A percentile compares a stretch with the other conserved stretches of the same genome.
Evolutionary conservation across 163 green algal species (phyloP).

Genomic region (Coccomyxa subellipsoidea): DNA sequence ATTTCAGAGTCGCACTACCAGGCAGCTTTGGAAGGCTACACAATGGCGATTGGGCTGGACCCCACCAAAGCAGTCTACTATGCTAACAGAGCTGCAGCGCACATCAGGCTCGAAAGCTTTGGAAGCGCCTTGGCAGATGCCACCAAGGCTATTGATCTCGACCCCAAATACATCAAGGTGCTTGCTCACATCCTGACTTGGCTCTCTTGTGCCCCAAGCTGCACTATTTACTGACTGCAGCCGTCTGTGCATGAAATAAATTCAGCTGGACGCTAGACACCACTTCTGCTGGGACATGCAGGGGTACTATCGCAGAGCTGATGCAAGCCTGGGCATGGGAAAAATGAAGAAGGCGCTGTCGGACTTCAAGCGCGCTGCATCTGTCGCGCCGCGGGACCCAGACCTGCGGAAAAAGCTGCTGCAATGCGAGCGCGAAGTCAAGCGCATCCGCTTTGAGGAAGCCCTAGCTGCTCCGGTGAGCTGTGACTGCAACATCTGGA

Average conservation of each 20-base stretch:
- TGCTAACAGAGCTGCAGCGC: conserved; percentile 84
- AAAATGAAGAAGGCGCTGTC: conserved; percentile 89
- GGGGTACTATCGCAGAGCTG: conserved; percentile 92
- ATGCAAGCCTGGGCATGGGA: conserved; percentile 83
- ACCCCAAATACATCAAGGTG: conserved; percentile 91
- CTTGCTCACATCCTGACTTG: background rate
- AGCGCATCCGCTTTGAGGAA: conserved; percentile 86
- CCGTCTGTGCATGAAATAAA: too few species aligned
- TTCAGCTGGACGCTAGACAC: too few species aligned
- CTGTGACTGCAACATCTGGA: background rate
- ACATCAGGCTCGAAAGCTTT: conserved; percentile 87
- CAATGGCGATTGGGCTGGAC: conserved; percentile 71
- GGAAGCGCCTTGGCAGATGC: conserved; percentile 85
- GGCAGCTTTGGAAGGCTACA: conserved; percentile 79
- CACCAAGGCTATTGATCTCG: conserved; percentile 78
- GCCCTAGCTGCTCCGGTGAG: conserved; percentile 73
- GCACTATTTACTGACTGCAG: too few species aligned
- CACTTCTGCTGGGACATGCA: too few species aligned
- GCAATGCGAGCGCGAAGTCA: conserved; percentile 88
- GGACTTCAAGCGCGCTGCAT: conserved; percentile 85
- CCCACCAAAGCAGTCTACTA: conserved; percentile 65
- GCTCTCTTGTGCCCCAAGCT: too few species aligned
- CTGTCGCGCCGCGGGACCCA: conserved; percentile 78
- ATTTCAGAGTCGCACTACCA: conserved; percentile 78
- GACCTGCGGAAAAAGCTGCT: conserved; percentile 88